phyloP scores from a whole-genome alignment of 306 rosid species.

The Malus asiatica region DNA sequence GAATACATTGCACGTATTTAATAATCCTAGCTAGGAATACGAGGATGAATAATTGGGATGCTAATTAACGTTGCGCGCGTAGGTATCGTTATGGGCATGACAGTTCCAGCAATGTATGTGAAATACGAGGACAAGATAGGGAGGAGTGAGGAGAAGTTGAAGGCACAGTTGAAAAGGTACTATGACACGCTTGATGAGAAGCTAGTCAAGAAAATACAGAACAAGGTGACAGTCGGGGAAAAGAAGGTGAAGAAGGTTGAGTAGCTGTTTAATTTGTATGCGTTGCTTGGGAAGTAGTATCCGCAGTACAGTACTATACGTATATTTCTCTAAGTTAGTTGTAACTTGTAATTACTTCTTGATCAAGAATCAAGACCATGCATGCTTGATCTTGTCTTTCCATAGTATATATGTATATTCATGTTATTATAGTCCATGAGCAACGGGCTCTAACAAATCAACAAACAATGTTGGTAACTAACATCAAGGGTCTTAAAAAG shows the following conservation, averaged over 20 bases:
- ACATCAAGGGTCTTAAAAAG: too few species aligned
- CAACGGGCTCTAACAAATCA: too few species aligned
- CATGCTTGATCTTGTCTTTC: too few species aligned
- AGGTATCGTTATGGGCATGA: conserved; percentile 40
- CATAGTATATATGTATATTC: too few species aligned
- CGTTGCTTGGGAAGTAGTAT: not conserved
- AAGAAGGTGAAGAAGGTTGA: conserved; percentile 3
- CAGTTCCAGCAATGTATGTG: conserved; percentile 34
- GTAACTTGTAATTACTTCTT: not conserved
- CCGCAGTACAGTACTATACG: not conserved
- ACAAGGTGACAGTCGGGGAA: conserved; percentile 6
- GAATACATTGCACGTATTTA: not conserved
- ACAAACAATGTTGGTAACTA: too few species aligned
- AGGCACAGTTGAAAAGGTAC: conserved; percentile 20
- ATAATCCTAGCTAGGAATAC: not conserved
- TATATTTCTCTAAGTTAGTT: not conserved
- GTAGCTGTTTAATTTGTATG: not conserved
- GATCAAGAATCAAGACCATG: not conserved
- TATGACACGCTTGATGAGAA: conserved; percentile 45
- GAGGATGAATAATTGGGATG: not conserved
- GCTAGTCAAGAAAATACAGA: conserved; percentile 34
- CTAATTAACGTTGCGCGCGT: not conserved
- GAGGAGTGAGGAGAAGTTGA: conserved; percentile 33
- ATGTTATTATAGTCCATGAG: too few species aligned
- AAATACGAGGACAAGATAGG: conserved; percentile 39